These are phyloP conservation scores for Candida tammaniensis DNA, from an alignment of 805 yeast species.

Conservation along the genomic window DNA sequence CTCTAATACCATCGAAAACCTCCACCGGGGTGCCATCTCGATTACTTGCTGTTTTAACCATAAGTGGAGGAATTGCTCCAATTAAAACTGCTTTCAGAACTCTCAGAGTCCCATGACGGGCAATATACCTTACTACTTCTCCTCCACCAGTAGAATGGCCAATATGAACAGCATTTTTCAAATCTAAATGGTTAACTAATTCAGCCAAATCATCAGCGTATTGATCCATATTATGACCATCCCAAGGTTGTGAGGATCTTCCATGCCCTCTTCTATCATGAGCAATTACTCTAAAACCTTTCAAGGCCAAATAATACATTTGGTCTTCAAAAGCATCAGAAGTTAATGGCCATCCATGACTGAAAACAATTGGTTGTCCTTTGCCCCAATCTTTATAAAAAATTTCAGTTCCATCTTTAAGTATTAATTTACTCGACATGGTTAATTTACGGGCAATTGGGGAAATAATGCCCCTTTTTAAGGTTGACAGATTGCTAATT, in stretches of 20 bases:
- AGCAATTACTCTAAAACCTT: slow-evolving; percentile 14
- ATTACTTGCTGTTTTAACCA: slow-evolving; percentile 13
- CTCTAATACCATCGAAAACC: slow-evolving; percentile 14
- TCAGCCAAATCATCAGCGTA: slow-evolving; percentile 19
- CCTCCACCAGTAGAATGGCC: slow-evolving; percentile 21
- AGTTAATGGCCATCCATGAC: slow-evolving; percentile 18
- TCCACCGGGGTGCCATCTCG: slow-evolving; percentile 14
- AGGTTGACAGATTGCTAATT: no score
- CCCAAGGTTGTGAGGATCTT: slow-evolving; percentile 18
- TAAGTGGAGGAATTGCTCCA: slow-evolving; percentile 17
- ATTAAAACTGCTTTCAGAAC: slow-evolving; percentile 15
- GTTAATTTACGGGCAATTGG: not conserved
- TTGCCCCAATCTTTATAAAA: slow-evolving; percentile 17
- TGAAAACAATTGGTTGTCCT: slow-evolving; percentile 16
- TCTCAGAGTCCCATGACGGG: slow-evolving; percentile 12
- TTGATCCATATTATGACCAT: slow-evolving; percentile 16
- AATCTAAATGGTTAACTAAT: slow-evolving; percentile 12
- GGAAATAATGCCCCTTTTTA: not conserved
- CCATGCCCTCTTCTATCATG: slow-evolving; percentile 19
- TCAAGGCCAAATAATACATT: slow-evolving; percentile 16
- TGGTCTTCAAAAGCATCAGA: slow-evolving; percentile 18
- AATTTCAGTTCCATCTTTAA: slow-evolving; percentile 14
- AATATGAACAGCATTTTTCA: slow-evolving; percentile 14
- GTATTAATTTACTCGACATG: not conserved
- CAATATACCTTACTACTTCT: slow-evolving; percentile 16